Base-by-base conservation (phyloP, 305 asterid genomes). In the Petunia hybrid region DNA sequence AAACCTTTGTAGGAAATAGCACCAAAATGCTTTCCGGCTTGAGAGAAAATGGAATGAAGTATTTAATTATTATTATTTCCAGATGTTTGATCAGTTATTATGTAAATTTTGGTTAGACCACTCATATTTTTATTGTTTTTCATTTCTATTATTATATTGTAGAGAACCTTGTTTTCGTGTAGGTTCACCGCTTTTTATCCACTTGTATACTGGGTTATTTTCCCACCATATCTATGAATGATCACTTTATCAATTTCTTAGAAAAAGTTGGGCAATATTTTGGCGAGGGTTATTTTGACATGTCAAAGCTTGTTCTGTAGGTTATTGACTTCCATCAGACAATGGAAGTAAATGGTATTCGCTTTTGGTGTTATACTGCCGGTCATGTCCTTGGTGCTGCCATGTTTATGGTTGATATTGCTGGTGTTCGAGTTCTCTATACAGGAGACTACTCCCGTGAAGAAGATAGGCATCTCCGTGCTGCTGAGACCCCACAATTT, bases 331-430 rank as follows among this genome's bases (percentile, higher is more conserved):
- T 94, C 91, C 99, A 96, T 83, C 99, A 94, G 89, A 96, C 99
- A 8, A 79, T 94, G 71, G 99, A 96, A 88, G 98, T 96, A 42
- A 92, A 96, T 22, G 98, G 98, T 40, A 90, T 96, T 82, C 98
- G 98, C 62, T 96, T 96, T 89, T 96, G 99, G 99, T 94, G 99
- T 85, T 96, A 96, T 74, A 96, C 99, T 39, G 99, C 99, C n/a
- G 99, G 99, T 16, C 99, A 96, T 76, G 99, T 96, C 64, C 99
- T 96, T 78, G 99, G 99, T 82, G 99, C 99, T 80, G 99, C 99
- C 85, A 96, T 96, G 99, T 96, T 96, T 84, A 92, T 94, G 99
- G 99, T 96, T n/a, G 98, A 94, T 85, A 96, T 96, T 87, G 99
- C 99, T 71, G 98, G 98, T 46, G 97, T 94, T 2, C 94, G 97